Evolutionary conservation across 2,329 filamentous ascomycete genomes (phyloP).

Genomic region (Phialemonium atrogriseum): DNA sequence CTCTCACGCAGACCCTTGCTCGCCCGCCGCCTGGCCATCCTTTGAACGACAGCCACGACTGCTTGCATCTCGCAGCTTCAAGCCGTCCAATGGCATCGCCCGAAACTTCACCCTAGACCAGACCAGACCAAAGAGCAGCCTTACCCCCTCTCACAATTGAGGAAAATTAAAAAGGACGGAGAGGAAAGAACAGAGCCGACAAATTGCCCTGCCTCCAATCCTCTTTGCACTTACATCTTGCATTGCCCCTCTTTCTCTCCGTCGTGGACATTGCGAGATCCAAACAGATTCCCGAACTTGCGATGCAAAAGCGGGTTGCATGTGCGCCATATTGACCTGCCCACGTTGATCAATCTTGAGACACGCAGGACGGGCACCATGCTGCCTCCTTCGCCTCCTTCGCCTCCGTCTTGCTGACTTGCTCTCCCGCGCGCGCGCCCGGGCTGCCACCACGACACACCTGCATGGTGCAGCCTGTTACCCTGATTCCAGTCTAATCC

Average conservation of each 20-base stretch:
- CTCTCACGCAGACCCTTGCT: slow-evolving; percentile 8
- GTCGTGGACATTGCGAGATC: background rate
- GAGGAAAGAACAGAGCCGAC: slow-evolving; percentile 6
- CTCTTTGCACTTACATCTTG: slow-evolving; percentile 6
- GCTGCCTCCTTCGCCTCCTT: slow-evolving; percentile 1
- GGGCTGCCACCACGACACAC: slow-evolving; percentile 8
- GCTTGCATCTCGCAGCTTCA: slow-evolving; percentile 25
- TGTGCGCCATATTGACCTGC: slow-evolving; percentile 1
- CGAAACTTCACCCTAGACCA: background rate
- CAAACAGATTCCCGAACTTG: too few species aligned
- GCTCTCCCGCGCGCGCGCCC: too few species aligned
- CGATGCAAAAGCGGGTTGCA: too few species aligned
- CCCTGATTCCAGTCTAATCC: slow-evolving; percentile 6
- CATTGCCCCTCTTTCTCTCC: background rate
- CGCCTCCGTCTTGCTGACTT: slow-evolving; percentile 1
- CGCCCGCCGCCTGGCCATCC: slow-evolving; percentile 18
- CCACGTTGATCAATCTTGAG: background rate
- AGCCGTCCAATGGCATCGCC: slow-evolving; percentile 9
- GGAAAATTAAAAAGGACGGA: background rate
- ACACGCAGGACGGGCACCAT: slow-evolving; percentile 1
- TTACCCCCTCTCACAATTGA: slow-evolving; percentile 4
- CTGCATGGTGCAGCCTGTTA: slow-evolving; percentile 11
- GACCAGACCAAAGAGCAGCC: slow-evolving; percentile 1
- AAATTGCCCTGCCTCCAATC: slow-evolving; percentile 13
- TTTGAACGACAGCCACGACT: slow-evolving; percentile 42